A percentile compares a stretch with the other conserved stretches of the same genome.
Conservation (phyloP, 305 asterid genomes). For the Solanum hybrid region DNA sequence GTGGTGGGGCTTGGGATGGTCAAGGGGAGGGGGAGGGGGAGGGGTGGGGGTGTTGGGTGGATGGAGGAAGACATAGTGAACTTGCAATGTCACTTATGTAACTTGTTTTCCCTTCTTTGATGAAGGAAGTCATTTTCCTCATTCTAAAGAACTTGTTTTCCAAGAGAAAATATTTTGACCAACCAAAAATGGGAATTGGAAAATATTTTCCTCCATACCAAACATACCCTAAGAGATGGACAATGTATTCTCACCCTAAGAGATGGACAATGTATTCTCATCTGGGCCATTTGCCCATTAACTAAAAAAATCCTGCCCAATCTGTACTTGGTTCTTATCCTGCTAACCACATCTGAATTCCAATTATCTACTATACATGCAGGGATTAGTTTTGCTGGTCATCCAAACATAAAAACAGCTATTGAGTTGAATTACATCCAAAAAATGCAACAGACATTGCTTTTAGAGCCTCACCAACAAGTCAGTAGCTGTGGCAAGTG, state of each 20-base stretch:
- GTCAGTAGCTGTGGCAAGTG: conserved; percentile 20
- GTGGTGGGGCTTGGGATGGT: background rate
- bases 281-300: background rate
- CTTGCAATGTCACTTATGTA: background rate
- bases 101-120: background rate
- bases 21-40: background rate
- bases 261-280: background rate
- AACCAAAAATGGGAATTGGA: background rate
- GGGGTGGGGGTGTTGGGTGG: background rate
- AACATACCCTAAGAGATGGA: background rate
- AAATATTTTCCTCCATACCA: background rate
- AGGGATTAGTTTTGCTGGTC: background rate
- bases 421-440: background rate
- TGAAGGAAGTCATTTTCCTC: background rate
- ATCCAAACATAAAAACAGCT: background rate
- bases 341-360: background rate
- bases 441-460: background rate
- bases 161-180: background rate
- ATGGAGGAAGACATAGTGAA: background rate
- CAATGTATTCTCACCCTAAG: no score
- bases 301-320: background rate
- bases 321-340: background rate
- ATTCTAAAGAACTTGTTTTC: background rate
- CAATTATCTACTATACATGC: background rate
- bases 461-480: conserved; percentile 55